These are phyloP conservation scores for Cordyceps tenuipes DNA, from an alignment of 2,329 filamentous ascomycete species.

Conservation along the genomic window DNA sequence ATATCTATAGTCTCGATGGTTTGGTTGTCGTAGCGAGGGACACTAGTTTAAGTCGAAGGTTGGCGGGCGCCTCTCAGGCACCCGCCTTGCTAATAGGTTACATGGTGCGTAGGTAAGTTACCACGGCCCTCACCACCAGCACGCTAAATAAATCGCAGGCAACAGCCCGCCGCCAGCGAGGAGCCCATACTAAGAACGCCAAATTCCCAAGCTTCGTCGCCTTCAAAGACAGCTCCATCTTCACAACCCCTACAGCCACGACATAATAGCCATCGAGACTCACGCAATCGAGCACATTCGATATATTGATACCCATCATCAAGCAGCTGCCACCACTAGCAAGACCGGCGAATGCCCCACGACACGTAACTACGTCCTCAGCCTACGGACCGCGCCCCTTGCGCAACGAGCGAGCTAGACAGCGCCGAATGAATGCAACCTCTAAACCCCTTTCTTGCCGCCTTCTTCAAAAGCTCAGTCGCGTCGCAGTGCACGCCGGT, in stretches of 20 bases:
- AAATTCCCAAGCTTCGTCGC: background rate
- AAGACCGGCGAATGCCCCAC: background rate
- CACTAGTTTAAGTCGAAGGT: background rate
- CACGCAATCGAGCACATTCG: background rate
- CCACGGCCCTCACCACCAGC: too few species aligned
- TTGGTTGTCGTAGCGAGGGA: background rate
- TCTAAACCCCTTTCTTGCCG: constrained; percentile 95
- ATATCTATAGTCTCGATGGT: background rate
- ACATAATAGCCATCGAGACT: background rate
- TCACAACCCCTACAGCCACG: background rate
- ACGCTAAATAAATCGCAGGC: background rate
- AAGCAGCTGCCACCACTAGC: background rate
- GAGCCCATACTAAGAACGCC: background rate
- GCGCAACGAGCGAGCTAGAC: constrained; percentile 1
- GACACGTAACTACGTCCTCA: background rate
- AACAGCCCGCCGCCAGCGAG: too few species aligned
- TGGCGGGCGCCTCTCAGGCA: background rate
- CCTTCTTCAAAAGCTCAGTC: constrained; percentile 96
- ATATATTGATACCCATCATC: background rate
- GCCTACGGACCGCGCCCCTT: background rate
- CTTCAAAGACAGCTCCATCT: background rate
- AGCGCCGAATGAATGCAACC: constrained; percentile 67
- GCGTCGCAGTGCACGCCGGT: constrained; percentile 84
- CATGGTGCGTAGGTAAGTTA: too few species aligned
- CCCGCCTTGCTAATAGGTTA: too few species aligned